Evolutionary conservation across 805 yeast species (phyloP), one percentile per base, ranked within the genome.

Genomic region (Candida oleophila): DNA sequence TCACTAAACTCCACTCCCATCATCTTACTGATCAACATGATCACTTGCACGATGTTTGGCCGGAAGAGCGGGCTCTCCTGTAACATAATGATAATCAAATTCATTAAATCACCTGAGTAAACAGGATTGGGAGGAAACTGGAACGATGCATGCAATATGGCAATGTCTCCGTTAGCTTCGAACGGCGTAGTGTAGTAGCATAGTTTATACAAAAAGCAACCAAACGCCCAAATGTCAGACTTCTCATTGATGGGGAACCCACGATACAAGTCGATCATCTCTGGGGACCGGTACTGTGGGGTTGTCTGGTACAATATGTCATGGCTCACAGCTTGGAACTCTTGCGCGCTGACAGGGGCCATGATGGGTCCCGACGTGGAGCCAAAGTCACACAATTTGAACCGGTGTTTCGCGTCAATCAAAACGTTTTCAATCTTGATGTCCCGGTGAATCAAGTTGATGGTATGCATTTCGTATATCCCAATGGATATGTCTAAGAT

Each of bases 161-260:
- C 96, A 56, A 89, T 75, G 53, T 89, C 96, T 9, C 84, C 85
- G 35, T 89, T 89, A 38, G 86, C 83, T 66, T 92, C 99, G 64
- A 94, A 92, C 1, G 99, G 99, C 1, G 99, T 92, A 1, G 87
- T 91, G 65, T 89, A 92, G 68, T 87, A 92, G 66, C 96, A 85
- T 50, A 92, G 72, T 62, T 92, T 92, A 73, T 88, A 92, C 43
- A 94, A 73, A 51, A 94, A 88, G 28, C 94, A 85, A 9, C 99
- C 99, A 41, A 92, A 69, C 0, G 99, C 99, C 99, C 99, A 92
- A 41, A 92, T 87, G 67, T 92, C 99, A 5, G 92, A 77, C 65
- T 89, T 89, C 57, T 91, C 95, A 65, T 92, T 94, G 36, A 92
- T 87, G 1, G 97, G 94, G 41, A 82, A 69, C 4, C 90, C 87